These are phyloP conservation scores for Talaromyces nanjingensis DNA, from an alignment of 495 filamentous ascomycete genomes.

Conservation along the genomic window DNA sequence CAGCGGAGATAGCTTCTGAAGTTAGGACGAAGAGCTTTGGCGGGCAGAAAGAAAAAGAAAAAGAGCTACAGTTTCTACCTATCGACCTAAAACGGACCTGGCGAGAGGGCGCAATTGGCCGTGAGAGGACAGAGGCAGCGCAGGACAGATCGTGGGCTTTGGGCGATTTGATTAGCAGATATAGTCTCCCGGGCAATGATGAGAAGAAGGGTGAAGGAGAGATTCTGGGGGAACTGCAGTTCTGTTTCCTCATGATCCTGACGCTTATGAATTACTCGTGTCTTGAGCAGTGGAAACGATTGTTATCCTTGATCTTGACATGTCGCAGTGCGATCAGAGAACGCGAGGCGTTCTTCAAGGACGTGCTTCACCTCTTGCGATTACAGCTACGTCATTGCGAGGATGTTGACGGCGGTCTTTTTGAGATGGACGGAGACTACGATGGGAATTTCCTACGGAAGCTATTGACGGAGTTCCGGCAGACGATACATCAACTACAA, in stretches of 20 bases:
- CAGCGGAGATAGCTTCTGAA: constrained; percentile 10
- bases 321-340: constrained; percentile 52
- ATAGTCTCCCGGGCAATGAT: constrained; percentile 6
- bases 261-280: constrained; percentile 81
- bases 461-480: constrained; percentile 46
- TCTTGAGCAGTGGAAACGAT: constrained; percentile 79
- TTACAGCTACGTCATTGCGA: constrained; percentile 67
- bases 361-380: constrained; percentile 55
- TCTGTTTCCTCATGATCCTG: constrained; percentile 73
- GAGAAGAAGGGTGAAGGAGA: constrained; percentile 28
- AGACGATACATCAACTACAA: constrained; percentile 30
- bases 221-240: constrained; percentile 81
- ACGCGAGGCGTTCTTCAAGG: constrained; percentile 49
- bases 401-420: constrained; percentile 56
- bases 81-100: constrained; percentile 57
- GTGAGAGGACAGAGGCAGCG: constrained; percentile 64
- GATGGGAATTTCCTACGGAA: constrained; percentile 49
- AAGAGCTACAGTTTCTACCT: constrained; percentile 37
- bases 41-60: constrained; percentile 23
- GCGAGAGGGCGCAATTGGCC: constrained; percentile 59
- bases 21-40: background rate
- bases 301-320: constrained; percentile 65
- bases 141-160: constrained; percentile 69
- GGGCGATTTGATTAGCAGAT: constrained; percentile 39
- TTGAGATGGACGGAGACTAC: constrained; percentile 45